phyloP scores from a whole-genome alignment of 208 protist species.

The Acanthamoeba triangularis region DNA sequence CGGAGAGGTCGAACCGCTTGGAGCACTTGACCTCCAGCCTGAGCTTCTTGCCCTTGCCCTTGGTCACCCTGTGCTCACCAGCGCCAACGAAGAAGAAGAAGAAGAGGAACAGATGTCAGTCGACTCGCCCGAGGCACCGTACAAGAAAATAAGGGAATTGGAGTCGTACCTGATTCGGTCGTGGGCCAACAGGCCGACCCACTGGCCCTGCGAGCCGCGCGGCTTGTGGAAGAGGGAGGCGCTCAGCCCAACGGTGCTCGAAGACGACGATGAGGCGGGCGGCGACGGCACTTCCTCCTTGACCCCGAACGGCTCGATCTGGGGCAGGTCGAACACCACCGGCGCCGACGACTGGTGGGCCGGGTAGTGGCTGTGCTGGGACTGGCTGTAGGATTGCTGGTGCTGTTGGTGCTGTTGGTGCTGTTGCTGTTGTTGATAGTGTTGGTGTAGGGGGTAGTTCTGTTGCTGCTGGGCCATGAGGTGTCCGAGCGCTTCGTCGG shows the following conservation, averaged over 20 bases:
- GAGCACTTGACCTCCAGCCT: slow-evolving; percentile 4
- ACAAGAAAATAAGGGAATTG: not conserved
- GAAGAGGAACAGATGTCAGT: not conserved
- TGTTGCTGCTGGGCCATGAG: not conserved
- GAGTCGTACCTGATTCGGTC: slow-evolving; percentile 30
- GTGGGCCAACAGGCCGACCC: slow-evolving; percentile 11
- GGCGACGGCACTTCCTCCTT: not conserved
- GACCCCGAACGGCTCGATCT: slow-evolving; percentile 41
- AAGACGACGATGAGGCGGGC: not conserved
- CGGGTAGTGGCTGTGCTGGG: not conserved
- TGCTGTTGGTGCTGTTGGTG: slow-evolving; percentile 11
- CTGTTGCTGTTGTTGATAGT: not conserved
- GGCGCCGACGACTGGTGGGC: not conserved
- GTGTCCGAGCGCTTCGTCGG: not conserved
- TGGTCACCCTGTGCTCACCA: slow-evolving; percentile 3
- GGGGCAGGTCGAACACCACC: not conserved
- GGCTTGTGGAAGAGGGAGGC: slow-evolving; percentile 58
- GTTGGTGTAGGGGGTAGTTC: not conserved
- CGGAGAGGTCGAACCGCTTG: not conserved
- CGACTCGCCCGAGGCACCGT: not conserved
- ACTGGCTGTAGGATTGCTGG: not conserved
- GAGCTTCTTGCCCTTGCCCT: slow-evolving; percentile 74
- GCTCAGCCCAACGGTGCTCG: not conserved
- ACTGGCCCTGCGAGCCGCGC: slow-evolving; percentile 48
- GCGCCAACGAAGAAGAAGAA: not conserved